Evolutionary conservation across 164 flowering plant species (phyloP).

Genomic region (Magnolia officinalis): DNA sequence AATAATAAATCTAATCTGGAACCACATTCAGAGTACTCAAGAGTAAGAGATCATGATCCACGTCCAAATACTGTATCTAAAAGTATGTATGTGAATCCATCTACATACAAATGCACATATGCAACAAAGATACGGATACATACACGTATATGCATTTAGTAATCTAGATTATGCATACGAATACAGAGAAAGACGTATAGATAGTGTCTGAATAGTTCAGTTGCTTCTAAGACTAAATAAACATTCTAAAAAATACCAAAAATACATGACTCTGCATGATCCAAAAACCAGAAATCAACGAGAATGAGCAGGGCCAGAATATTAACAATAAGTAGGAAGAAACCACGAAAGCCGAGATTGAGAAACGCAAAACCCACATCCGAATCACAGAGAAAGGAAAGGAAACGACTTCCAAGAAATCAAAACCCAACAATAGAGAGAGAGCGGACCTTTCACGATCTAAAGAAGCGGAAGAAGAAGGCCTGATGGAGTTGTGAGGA

Average conservation of each 20-base stretch:
- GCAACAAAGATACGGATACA: too few relatives aligned
- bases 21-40: too few relatives aligned
- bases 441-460: slow-evolving; percentile 64
- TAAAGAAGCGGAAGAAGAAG: slow-evolving; percentile 44
- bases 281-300: too few relatives aligned
- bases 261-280: not conserved
- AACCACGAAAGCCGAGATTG: not conserved
- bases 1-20: not conserved
- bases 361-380: slow-evolving; percentile 2
- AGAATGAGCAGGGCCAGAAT: too few relatives aligned
- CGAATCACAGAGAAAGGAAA: not conserved
- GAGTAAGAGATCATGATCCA: too few relatives aligned
- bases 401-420: not conserved
- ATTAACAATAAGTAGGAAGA: not conserved
- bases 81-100: too few relatives aligned
- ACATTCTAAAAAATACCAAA: not conserved
- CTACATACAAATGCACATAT: too few relatives aligned
- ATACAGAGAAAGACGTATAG: too few relatives aligned
- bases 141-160: too few relatives aligned
- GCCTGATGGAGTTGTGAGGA: slow-evolving; percentile 45
- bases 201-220: too few relatives aligned
- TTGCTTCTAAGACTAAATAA: not conserved
- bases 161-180: too few relatives aligned
- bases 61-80: too few relatives aligned
- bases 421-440: not conserved